A percentile compares a stretch with the other conserved stretches of the same genome.
phyloP scores from a whole-genome alignment of 768 basidiomycete genomes.

The Kwoniella newhampshirensis region DNA sequence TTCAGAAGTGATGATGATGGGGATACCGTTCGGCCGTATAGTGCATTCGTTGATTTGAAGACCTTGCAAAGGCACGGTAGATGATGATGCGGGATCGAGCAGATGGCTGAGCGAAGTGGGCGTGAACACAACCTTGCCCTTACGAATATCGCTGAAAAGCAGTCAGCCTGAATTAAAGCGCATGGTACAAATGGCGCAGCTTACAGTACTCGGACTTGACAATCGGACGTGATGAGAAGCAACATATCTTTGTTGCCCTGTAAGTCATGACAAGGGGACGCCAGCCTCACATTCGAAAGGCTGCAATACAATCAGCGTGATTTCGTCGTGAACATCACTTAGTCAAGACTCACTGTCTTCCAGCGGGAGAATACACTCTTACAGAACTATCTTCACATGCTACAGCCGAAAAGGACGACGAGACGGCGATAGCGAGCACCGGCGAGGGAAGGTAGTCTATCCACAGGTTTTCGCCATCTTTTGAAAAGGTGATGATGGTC shows the following conservation, averaged over 20 bases:
- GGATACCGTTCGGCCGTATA: slow-evolving; percentile 76
- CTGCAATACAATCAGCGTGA: slow-evolving; percentile 55
- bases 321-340: not conserved
- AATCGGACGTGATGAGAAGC: slow-evolving; percentile 69
- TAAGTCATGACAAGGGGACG: slow-evolving; percentile 68
- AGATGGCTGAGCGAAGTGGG: slow-evolving; percentile 66
- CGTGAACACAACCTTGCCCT: slow-evolving; percentile 64
- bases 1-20: slow-evolving; percentile 72
- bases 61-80: slow-evolving; percentile 1
- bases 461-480: slow-evolving; percentile 72
- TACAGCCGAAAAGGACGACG: slow-evolving; percentile 69
- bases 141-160: slow-evolving; percentile 69
- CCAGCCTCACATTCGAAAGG: slow-evolving; percentile 71
- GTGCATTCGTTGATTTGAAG: slow-evolving; percentile 62
- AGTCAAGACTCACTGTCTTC: slow-evolving; percentile 65
- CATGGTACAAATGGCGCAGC: not conserved
- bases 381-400: slow-evolving; percentile 76
- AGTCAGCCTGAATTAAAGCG: slow-evolving; percentile 12
- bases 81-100: slow-evolving; percentile 52
- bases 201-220: slow-evolving; percentile 42
- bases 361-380: slow-evolving; percentile 79
- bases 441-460: slow-evolving; percentile 80
- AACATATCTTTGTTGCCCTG: slow-evolving; percentile 66
- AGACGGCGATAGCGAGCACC: slow-evolving; percentile 66
- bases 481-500: slow-evolving; percentile 65